A percentile compares a stretch with the other conserved stretches of the same genome.
Evolutionary conservation across 2,329 filamentous ascomycete genomes (phyloP).

Genomic region (Monosporascus sp.): DNA sequence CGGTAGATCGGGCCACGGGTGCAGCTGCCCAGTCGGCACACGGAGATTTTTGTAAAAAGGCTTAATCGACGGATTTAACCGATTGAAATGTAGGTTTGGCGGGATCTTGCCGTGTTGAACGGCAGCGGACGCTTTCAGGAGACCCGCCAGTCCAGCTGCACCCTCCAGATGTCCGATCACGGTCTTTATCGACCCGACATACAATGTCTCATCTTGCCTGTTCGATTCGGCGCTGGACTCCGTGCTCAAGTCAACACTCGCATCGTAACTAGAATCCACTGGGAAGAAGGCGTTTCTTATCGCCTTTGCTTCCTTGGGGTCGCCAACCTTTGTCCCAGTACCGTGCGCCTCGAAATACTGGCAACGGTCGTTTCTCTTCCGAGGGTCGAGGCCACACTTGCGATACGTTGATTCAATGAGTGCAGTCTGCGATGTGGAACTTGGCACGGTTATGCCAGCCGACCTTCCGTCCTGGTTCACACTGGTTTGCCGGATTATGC

Average conservation of each 20-base stretch:
- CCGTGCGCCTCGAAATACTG: slow-evolving; percentile 25
- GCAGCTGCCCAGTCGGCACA: not conserved
- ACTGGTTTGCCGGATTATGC: slow-evolving; percentile 5
- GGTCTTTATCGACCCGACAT: slow-evolving; percentile 9
- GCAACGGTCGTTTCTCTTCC: slow-evolving; percentile 9
- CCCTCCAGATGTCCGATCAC: slow-evolving; percentile 9
- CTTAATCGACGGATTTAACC: not conserved
- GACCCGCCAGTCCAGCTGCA: slow-evolving; percentile 7
- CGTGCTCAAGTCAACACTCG: too few species aligned
- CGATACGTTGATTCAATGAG: slow-evolving; percentile 4
- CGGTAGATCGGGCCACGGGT: slow-evolving; percentile 3
- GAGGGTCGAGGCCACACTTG: slow-evolving; percentile 1
- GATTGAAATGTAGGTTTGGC: slow-evolving; percentile 9
- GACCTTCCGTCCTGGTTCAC: slow-evolving; percentile 9
- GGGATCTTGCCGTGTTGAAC: slow-evolving; percentile 3
- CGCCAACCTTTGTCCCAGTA: slow-evolving; percentile 8
- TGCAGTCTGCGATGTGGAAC: slow-evolving; percentile 1
- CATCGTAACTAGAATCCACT: too few species aligned
- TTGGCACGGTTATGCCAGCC: slow-evolving; percentile 6
- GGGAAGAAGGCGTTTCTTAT: not conserved
- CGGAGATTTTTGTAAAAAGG: slow-evolving; percentile 1
- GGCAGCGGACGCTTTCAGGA: slow-evolving; percentile 6
- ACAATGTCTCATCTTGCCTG: not conserved
- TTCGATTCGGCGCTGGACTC: too few species aligned
- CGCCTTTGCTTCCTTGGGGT: not conserved